These are phyloP conservation scores for Castanopsis chinensis DNA, from an alignment of 306 rosid genomes.

Conservation along the genomic window DNA sequence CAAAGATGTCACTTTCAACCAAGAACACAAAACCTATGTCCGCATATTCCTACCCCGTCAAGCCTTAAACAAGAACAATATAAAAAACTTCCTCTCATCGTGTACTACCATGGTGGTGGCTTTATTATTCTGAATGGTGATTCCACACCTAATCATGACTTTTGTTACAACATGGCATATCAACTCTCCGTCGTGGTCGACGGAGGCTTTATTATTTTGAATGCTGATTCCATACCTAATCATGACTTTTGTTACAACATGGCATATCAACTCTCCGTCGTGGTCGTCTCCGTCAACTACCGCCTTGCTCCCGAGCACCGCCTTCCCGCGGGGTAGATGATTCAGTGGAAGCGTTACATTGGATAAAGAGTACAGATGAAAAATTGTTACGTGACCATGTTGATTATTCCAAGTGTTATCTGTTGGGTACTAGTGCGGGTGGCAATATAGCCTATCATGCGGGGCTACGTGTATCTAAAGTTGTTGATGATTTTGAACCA, in stretches of 20 bases:
- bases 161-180: slow-evolving; percentile 18
- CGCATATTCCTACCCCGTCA: slow-evolving; percentile 40
- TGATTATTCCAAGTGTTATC: slow-evolving; percentile 25
- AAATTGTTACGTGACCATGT: slow-evolving; percentile 25
- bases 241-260: too few species aligned
- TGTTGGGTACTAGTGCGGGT: slow-evolving; percentile 42
- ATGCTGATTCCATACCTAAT: too few species aligned
- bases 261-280: too few species aligned
- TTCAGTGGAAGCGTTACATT: slow-evolving; percentile 34
- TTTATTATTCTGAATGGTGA: slow-evolving; percentile 37
- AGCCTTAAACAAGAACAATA: background rate
- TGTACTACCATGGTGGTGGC: slow-evolving; percentile 53
- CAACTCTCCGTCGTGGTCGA: too few species aligned
- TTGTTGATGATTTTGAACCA: slow-evolving; percentile 6
- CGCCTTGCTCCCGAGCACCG: slow-evolving; percentile 34
- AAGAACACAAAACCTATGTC: slow-evolving; percentile 37
- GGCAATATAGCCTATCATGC: slow-evolving; percentile 36
- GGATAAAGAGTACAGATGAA: slow-evolving; percentile 22
- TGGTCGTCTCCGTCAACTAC: slow-evolving; percentile 31
- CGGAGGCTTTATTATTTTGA: too few species aligned
- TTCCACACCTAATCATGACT: slow-evolving; percentile 20
- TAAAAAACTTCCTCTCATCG: slow-evolving; percentile 27
- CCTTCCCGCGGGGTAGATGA: slow-evolving; percentile 44
- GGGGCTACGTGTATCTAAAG: slow-evolving; percentile 14
- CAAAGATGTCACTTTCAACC: slow-evolving; percentile 4